A percentile compares a stretch with the other conserved stretches of the same genome.
Evolutionary conservation across 192 early-diverging fungal species (phyloP).

Genomic region (Backusella morwellensis): DNA sequence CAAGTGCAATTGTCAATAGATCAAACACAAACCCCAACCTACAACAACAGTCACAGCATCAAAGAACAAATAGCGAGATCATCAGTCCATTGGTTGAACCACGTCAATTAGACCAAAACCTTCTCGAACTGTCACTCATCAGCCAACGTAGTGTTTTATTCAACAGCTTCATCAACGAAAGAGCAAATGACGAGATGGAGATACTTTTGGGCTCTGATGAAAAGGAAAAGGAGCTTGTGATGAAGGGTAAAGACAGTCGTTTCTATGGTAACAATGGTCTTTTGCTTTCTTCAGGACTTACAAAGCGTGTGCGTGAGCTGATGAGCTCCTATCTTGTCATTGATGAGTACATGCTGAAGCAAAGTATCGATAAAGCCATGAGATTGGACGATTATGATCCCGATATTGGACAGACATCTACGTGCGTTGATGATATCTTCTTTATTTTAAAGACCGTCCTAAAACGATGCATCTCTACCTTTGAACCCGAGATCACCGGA

Average conservation of each 20-base stretch:
- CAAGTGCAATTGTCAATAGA: conserved; percentile 6
- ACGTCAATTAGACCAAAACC: conserved; percentile 73
- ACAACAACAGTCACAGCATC: background rate
- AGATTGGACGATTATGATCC: conserved; percentile 60
- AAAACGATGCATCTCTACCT: conserved; percentile 69
- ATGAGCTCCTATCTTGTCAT: conserved; percentile 68
- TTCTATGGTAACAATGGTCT: conserved; percentile 55
- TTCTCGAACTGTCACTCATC: conserved; percentile 81
- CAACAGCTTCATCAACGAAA: conserved; percentile 78
- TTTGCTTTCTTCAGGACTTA: conserved; percentile 54
- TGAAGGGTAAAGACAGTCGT: conserved; percentile 38
- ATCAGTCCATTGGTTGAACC: conserved; percentile 59
- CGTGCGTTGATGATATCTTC: conserved; percentile 91
- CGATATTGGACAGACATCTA: conserved; percentile 36
- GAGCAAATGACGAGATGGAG: conserved; percentile 57
- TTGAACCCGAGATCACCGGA: conserved; percentile 64
- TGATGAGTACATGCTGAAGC: conserved; percentile 74
- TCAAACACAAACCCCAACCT: conserved; percentile 12
- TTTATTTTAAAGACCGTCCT: conserved; percentile 83
- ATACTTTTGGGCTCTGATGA: conserved; percentile 25
- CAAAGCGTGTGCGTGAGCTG: conserved; percentile 56
- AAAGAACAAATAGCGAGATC: conserved; percentile 16
- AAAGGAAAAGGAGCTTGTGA: conserved; percentile 14
- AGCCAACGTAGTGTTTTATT: conserved; percentile 77
- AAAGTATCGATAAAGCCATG: conserved; percentile 78